Evolutionary conservation across 1,284 basidiomycete genomes (phyloP), one percentile per base, ranked within the genome.

Genomic region (Naganishia liquefaciens): DNA sequence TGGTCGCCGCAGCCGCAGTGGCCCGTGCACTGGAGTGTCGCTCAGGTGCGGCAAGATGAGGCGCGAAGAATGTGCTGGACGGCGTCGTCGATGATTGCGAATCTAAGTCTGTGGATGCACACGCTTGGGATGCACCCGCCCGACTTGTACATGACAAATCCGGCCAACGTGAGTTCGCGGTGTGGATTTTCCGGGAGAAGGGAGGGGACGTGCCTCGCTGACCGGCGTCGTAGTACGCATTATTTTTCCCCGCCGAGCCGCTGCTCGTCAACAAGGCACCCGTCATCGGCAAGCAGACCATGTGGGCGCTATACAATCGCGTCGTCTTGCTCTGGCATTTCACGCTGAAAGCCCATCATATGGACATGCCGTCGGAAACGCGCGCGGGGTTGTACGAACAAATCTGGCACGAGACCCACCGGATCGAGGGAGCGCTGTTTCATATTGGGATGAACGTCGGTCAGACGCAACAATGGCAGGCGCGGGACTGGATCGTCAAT

Each of bases 51-150:
- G 17, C 67, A 67, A 52, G 72, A 73, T 40, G 74, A 75, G 55
- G 63, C 71, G 37, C 54, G 70, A 30, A 68, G 70, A 21, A 71
- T 73, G 68, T 69, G 66, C 47, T 75, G 73, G 72, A 68, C 68
- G 1, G 69, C 71, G 7, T 70, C 61, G 3, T 65, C 68, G 37
- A 54, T 74, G 21, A 67, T 70, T n/a, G 71, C 71, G 3, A 68
- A 62, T 43, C 65, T 63, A 13, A 68, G 64, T 15, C 53, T 70
- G 19, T 75, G 71, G 70, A 47, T 61, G 23, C 43, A 54, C n/a
- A 57, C 69, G 47, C 44, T 49, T 2, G 68, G 65, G 1, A 44
- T 64, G 50, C 40, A 50, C 13, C 57, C 69, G 4, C 53, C 70
- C 21, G 46, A 57, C 10, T 25, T 73, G 28, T 50, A 67, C 10